Conservation (phyloP, 2,329 filamentous ascomycete genomes). For the Colletotrichum chrysophilum region DNA sequence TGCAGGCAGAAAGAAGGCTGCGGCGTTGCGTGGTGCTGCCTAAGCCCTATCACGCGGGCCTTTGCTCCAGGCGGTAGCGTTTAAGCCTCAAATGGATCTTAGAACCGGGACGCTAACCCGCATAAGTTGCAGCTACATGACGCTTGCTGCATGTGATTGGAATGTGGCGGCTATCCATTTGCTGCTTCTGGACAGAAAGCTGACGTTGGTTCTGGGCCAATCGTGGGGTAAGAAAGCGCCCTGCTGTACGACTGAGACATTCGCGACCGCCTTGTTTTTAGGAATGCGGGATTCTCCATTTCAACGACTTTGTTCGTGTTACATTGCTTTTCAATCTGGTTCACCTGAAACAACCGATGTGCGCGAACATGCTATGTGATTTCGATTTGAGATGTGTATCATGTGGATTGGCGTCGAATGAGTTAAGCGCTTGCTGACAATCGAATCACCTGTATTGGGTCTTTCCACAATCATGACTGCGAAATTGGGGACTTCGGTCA, state of each 20-base stretch:
- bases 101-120: neutral
- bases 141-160: neutral
- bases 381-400: neutral
- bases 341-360: neutral
- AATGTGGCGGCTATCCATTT: conserved; percentile 1
- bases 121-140: neutral
- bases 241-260: neutral
- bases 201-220: neutral
- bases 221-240: neutral
- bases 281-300: neutral
- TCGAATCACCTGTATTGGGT: neutral
- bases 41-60: neutral
- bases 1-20: neutral
- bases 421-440: neutral
- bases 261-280: neutral
- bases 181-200: neutral
- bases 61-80: neutral
- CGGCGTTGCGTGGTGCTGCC: neutral
- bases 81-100: neutral
- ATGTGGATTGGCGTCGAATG: neutral
- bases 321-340: neutral
- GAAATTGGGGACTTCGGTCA: accelerated
- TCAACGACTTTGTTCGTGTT: neutral
- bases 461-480: neutral
- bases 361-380: neutral